Base-by-base conservation (phyloP, 2,329 filamentous ascomycete genomes). In the Aspergillus quadrilineatus region DNA sequence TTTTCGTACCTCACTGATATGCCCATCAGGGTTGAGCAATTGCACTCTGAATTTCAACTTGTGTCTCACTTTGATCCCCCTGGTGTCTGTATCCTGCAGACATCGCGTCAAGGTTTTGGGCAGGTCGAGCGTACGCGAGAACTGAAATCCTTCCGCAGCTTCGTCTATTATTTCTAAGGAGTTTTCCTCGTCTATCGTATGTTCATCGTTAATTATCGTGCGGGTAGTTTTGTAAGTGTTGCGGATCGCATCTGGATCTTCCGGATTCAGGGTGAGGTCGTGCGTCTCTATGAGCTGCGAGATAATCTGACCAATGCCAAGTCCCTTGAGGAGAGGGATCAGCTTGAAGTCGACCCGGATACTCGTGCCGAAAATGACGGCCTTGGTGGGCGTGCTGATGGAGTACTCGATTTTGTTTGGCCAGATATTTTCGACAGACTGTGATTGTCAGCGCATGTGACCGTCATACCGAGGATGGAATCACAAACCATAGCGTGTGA, bases 351-450 rank as follows among this genome's bases (percentile, higher is more conserved):
- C 87, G 58, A 96, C 82, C 1, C 87, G 85, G 48, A 97, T 86
- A 22, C 83, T 82, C n/a, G 90, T 95, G 49, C 94, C 94, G 67
- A 97, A 96, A 15, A 96, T 89, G 53, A 96, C 88, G 1, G 94
- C 94, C 77, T 97, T 97, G 68, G 91, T 92, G 0, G 94, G 93
- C 9, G 96, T 90, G 56, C 90, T 86, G 61, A 99, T 92, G 30
- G 91, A 93, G 77, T 99, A 99, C 72, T 96, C 90, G 65, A 97
- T 85, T 79, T 99, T 99, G 78, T 96, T 94, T 5, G 92, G 89
- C 94, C 94, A 99, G 61, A 96, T 89, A 69, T 97, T 97, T 74
- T 97, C 92, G 62, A 97, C 92, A 61, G 90, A 82, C 79, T 84
- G 56, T 22, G n/a, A 52, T 22, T 15, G 60, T 69, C 50, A 68